Evolutionary conservation across 2,329 filamentous ascomycete species (phyloP), one percentile per base, ranked within the genome.

Genomic region (Botrytis byssoidea): DNA sequence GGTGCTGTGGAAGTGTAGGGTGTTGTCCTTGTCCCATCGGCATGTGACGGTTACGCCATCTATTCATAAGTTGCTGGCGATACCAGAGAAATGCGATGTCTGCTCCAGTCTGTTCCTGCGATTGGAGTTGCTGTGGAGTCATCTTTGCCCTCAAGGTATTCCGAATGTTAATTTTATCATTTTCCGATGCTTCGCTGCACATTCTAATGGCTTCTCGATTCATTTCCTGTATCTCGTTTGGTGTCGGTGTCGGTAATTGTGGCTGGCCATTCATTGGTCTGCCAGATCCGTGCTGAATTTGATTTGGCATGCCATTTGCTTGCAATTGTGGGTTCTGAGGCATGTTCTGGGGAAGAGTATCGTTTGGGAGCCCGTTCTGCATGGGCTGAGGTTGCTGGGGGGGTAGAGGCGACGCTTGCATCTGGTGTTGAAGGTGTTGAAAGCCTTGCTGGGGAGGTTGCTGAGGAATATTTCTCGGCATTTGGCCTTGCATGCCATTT

Each of bases 361-460:
- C 78, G 35, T 79, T 80, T 42, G 73, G 81, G 80, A 76, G 83
- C 78, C 81, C 80, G 74, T 80, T 77, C 0, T 74, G 70, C 66
- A 78, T 77, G 63, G 79, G 76, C n/a, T 77, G 79, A 32, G 77
- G 74, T 72, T 79, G 78, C 74, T 87, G 87, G 69, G 85, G 87
- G 16, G 85, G 83, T 37, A 89, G 84, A 55, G 85, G 85, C 1
- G 86, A 84, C 6, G 85, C 82, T 77, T 90, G 88, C 86, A 89
- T 88, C 72, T 85, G 86, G 72, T 88, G 88, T 74, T 89, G 88
- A 51, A 90, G 83, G 66, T 87, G 85, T 75, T 88, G 88, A 74
- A 90, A 90, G 1, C 84, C 85, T 77, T 85, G 87, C 74, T 87
- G 88, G 3, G 83, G 81, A 10, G 83, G 83, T 77, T 86, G 87